Conservation (phyloP, 306 rosid species). For the Vigna radiata region DNA sequence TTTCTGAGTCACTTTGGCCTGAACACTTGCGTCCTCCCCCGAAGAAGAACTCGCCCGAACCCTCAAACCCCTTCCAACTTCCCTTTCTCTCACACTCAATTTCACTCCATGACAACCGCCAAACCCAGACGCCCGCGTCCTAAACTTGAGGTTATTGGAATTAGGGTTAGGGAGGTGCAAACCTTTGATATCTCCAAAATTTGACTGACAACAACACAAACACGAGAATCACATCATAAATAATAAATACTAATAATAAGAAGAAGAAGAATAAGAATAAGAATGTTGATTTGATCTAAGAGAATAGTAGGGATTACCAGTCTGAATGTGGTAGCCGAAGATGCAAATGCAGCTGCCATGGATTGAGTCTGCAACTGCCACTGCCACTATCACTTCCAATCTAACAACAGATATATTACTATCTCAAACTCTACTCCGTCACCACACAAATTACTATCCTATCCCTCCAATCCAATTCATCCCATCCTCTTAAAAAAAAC, state of each 20-base stretch:
- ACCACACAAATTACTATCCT: too few species aligned
- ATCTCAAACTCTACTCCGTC: too few species aligned
- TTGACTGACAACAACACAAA: constrained; percentile 30
- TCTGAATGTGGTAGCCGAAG: constrained; percentile 1
- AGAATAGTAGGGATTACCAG: constrained; percentile 24
- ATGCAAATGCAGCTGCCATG: constrained; percentile 35
- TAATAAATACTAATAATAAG: too few species aligned
- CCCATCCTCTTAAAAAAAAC: too few species aligned
- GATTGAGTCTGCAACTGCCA: neutral
- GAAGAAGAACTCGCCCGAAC: neutral
- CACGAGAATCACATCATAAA: neutral
- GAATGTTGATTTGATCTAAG: constrained; percentile 3
- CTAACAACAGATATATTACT: neutral
- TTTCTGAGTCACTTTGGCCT: constrained; percentile 85
- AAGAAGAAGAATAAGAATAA: neutral
- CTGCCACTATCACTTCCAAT: neutral
- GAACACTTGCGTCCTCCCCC: constrained; percentile 46
- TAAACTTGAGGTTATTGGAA: neutral
- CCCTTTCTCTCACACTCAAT: neutral
- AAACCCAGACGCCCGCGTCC: neutral
- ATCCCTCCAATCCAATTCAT: too few species aligned
- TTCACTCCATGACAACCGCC: constrained; percentile 21
- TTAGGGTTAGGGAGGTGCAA: constrained; percentile 35
- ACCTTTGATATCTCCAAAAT: constrained; percentile 34
- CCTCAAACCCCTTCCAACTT: neutral